Base-by-base conservation (phyloP, 2,329 filamentous ascomycete genomes). In the Zymoseptoria crescenta region DNA sequence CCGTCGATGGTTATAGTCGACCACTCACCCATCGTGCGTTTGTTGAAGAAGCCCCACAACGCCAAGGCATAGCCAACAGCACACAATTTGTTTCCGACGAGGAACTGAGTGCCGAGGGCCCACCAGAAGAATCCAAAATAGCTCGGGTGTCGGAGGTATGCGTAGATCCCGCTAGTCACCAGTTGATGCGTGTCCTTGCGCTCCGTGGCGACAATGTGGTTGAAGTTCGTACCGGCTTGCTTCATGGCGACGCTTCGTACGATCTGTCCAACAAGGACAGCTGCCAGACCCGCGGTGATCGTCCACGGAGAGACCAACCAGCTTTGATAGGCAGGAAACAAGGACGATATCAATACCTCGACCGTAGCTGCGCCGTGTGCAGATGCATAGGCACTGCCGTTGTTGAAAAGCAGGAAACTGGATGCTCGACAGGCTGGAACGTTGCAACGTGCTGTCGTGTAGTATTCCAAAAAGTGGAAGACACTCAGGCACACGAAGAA, bases 111-210 rank as follows among this genome's bases (percentile, higher is more conserved):
- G 4, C 94, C 94, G n/a, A 97, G 70, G 0, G 89, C 91, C 93
- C 93, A 99, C 86, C 91, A 97, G 75, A 96, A 99, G 78, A 96
- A 99, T 3, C 93, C 94, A 77, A 97, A 96, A 75, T 99, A 99
- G 60, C 88, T 88, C 10, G 94, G 94, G 74, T 99, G 94, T 24
- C 94, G 80, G 56, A 95, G 77, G 51, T 82, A 73, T 7, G 78
- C 77, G 73, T 97, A 99, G 35, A 97, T 77, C 0, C 94, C 94
- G 28, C 79, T 79, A 0, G 88, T 96, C 2, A 99, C 89, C n/a
- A 99, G 81, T 52, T 80, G 79, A 73, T 99, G 94, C 1, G 83
- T 84, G 3, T 85, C 81, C 68, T 85, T 87, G 62, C 79, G 83
- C 63, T 83, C 74, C 51, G 76, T 84, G 74, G 94, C 90, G 8